Base-by-base conservation (phyloP, 495 filamentous ascomycete species). In the Parachaetomium inaequale region DNA sequence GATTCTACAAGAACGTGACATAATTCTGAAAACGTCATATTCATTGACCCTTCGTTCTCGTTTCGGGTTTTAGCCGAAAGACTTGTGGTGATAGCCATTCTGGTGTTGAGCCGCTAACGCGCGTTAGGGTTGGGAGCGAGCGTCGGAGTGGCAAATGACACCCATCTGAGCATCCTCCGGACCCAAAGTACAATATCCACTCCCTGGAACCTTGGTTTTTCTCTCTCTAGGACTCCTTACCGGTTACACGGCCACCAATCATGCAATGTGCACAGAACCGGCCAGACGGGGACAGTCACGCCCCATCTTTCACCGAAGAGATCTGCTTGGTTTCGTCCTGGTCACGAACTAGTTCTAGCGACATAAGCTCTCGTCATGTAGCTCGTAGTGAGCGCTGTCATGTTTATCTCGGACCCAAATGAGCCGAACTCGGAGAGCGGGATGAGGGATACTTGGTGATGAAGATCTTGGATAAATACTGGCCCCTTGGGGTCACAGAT, bases 231-330 rank as follows among this genome's bases (percentile, higher is more conserved):
- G 45, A 21, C 21, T 21, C 11, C 23, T 49, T 49, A 26, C 15
- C 45, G 45, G 45, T 49, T 49, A 49, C 45, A 49, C 23, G 15
- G 7, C 23, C 45, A 26, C 45, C 45, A 49, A 49, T 49, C 45
- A 25, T 26, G 19, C 45, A 14, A 7, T 26, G 12, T 7, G 2
- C 45, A 49, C 11, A 49, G 15, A 11, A 49, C 45, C 45, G 45
- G 26, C 26, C 45, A 49, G 6, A 49, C 8, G 4, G 21, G 15
- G 11, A 4, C 11, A 7, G 45, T 49, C 45, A 49, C 23, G 45
- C 45, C 19, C 6, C 23, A 21, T 25, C 45, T 26, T n/a, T 49
- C 45, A 15, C 45, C 45, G 45, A 49, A 12, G 3, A 8, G 45
- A 49, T 49, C 45, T 26, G 8, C 45, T 25, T 49, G 2, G 8